Conservation (phyloP, 257 asterid species). For the Datura wrightii region DNA sequence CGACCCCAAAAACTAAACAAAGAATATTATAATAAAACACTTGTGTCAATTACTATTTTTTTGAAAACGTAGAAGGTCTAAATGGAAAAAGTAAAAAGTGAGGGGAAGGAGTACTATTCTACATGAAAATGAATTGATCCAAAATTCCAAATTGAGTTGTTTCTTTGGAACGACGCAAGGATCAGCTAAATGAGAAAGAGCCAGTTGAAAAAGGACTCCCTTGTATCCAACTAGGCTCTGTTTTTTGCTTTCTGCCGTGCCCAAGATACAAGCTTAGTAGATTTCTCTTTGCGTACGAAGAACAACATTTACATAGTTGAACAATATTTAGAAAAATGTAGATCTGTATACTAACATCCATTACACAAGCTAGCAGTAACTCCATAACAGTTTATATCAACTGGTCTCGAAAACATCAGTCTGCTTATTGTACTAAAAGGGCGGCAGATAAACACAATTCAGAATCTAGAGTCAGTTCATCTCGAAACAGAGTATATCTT, state of each 20-base stretch:
- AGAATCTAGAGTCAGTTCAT: background rate
- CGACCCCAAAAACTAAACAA: no score
- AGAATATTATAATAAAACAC: no score
- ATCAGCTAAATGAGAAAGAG: background rate
- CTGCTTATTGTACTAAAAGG: background rate
- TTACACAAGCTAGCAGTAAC: background rate
- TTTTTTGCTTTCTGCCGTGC: background rate
- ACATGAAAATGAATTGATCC: background rate
- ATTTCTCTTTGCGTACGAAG: no score
- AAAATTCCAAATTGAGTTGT: background rate
- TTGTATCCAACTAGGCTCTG: background rate
- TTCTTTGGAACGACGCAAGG: background rate
- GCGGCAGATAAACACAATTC: background rate
- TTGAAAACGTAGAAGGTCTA: no score
- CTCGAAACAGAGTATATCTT: background rate
- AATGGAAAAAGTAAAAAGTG: no score
- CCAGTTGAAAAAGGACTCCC: background rate
- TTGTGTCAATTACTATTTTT: no score
- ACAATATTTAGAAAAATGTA: background rate
- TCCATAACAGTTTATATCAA: background rate
- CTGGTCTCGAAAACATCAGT: background rate
- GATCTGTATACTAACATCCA: background rate
- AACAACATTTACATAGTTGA: no score
- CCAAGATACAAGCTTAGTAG: no score
- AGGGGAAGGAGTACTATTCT: background rate